Base-by-base conservation (phyloP, 805 yeast species). In the Ogataea pilisensis region DNA sequence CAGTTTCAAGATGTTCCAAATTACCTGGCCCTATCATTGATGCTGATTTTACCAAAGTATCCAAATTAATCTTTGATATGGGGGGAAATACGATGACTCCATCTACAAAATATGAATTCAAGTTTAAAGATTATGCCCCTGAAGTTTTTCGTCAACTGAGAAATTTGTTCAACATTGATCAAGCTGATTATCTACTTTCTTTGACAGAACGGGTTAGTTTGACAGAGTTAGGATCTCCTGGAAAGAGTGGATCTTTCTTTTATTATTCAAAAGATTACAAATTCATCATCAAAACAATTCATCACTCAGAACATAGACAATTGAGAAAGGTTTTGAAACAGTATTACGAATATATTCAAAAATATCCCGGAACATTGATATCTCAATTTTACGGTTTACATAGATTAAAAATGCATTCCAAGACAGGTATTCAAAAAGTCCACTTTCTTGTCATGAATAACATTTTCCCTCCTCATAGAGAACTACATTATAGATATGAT, bases 311-410 rank as follows among this genome's bases (percentile, higher is more conserved):
- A 57, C 98, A 93, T 66, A 78, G 79, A 46, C 93, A 87, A 59
- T 66, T 93, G 45, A 70, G 95, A 51, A 72, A 70, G 46, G 78
- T 85, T 28, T 70, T 93, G 35, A 76, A 80, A 53, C 82, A 83
- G 34, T 93, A 93, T 61, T 80, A 89, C 60, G 60, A 70, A 13
- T 96, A 93, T 62, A 90, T 91, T 31, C 80, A 79, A 55, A 68
- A 71, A 13, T 84, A 91, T 57, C 97, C 97, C 20, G 80, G 86
- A 57, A 93, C 99, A 0, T 70, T 93, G 47, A 68, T 93, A 5
- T 84, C 95, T n/a, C 99, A 93, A 64, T 89, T 91, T 62, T 93
- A 93, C 65, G 99, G 99, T 0, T 70, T 93, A 39, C 98, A 93
- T 60, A 70, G 99, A 44, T 82, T 93, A 37, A 89, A 91, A 61